Conservation (phyloP, 345 rosid species). For the Litchi chinensis region DNA sequence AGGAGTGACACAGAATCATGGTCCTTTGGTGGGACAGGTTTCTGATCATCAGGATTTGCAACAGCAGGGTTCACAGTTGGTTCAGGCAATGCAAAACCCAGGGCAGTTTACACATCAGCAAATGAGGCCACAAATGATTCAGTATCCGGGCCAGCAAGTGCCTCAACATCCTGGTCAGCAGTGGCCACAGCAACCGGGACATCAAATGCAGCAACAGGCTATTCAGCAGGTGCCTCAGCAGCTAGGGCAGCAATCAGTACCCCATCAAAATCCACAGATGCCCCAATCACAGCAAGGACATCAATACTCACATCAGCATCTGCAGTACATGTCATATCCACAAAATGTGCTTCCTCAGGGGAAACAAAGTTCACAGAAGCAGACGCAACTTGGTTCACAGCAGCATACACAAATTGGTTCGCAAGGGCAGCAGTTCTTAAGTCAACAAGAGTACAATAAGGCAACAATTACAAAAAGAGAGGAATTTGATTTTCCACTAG, state of each 20-base stretch:
- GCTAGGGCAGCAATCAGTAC: slow-evolving; percentile 41
- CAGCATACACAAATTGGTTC: slow-evolving; percentile 49
- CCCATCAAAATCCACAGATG: slow-evolving; percentile 43
- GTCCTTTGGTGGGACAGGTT: slow-evolving; percentile 34
- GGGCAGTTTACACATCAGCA: slow-evolving; percentile 52
- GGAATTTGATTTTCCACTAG: slow-evolving; percentile 58
- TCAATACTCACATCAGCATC: slow-evolving; percentile 59
- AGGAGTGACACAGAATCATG: slow-evolving; percentile 40
- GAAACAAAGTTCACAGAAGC: slow-evolving; percentile 53
- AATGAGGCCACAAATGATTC: slow-evolving; percentile 63
- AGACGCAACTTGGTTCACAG: slow-evolving; percentile 50
- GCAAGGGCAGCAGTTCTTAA: slow-evolving; percentile 57
- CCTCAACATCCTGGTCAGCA: slow-evolving; percentile 54
- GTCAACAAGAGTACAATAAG: slow-evolving; percentile 53
- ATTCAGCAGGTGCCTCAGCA: slow-evolving; percentile 53
- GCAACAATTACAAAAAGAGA: slow-evolving; percentile 50
- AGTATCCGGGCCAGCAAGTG: slow-evolving; percentile 58
- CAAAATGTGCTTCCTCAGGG: slow-evolving; percentile 51
- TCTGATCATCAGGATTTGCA: slow-evolving; percentile 41
- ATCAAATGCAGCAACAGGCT: slow-evolving; percentile 50
- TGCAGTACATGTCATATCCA: slow-evolving; percentile 62
- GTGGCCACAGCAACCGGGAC: slow-evolving; percentile 50
- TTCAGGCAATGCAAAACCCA: slow-evolving; percentile 49
- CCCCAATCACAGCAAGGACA: slow-evolving; percentile 48
- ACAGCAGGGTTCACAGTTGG: slow-evolving; percentile 42